A percentile compares a stretch with the other conserved stretches of the same genome.
phyloP scores from a whole-genome alignment of 225 moss, liverwort and hornwort species.

The Lunularia cruciata region DNA sequence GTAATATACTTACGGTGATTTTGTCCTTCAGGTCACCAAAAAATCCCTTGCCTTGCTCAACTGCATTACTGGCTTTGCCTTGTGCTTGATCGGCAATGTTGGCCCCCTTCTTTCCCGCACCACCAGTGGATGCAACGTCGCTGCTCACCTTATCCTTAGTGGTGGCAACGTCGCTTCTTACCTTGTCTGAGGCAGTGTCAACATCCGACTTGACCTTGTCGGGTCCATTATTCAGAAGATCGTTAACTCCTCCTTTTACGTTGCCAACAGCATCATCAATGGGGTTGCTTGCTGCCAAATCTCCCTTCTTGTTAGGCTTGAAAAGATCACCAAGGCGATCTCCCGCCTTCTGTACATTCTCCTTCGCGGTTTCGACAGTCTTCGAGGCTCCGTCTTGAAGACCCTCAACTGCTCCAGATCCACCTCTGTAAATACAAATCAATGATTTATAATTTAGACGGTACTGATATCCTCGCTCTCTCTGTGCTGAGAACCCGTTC shows the following conservation, averaged over 20 bases:
- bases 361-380: constrained; percentile 10
- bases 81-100: constrained; percentile 12
- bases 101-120: background rate
- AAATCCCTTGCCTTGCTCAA: background rate
- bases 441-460: background rate
- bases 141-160: constrained; percentile 11
- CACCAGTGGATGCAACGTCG: background rate
- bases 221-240: constrained; percentile 9
- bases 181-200: background rate
- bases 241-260: constrained; percentile 8
- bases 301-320: constrained; percentile 17
- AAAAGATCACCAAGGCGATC: constrained; percentile 11
- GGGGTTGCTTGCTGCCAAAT: background rate
- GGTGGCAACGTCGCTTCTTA: background rate
- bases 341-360: constrained; percentile 7
- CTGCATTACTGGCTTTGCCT: background rate
- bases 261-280: background rate
- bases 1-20: constrained; percentile 27
- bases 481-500: no score
- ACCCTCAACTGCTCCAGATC: constrained; percentile 31
- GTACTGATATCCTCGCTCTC: background rate
- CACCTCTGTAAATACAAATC: constrained; percentile 27
- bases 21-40: constrained; percentile 19
- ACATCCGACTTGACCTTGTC: constrained; percentile 18
- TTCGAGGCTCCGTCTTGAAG: constrained; percentile 13